These are phyloP conservation scores for Chytriomyces sp. DNA, from an alignment of 192 early-diverging fungal species.

Conservation along the genomic window DNA sequence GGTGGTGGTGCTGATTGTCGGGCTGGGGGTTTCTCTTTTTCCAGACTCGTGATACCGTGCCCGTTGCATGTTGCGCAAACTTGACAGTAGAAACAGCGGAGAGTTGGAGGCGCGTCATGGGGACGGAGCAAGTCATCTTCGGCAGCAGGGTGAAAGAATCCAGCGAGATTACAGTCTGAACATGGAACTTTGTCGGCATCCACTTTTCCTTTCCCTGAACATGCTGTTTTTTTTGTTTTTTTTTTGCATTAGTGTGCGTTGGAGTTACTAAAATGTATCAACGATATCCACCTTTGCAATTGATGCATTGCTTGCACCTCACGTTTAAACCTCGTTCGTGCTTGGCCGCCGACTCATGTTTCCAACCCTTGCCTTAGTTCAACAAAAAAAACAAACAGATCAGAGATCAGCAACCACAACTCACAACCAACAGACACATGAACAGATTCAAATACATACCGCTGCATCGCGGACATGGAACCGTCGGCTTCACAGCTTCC, in stretches of 20 bases:
- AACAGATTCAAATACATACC: slow-evolving; percentile 1
- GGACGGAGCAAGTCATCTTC: slow-evolving; percentile 24
- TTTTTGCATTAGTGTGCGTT: neutral
- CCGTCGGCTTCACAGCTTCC: slow-evolving; percentile 14
- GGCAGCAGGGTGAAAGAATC: slow-evolving; percentile 42
- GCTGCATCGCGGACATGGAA: slow-evolving; percentile 33
- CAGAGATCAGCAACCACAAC: neutral
- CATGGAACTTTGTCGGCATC: slow-evolving; percentile 41
- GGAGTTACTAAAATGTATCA: neutral
- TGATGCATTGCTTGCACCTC: slow-evolving; percentile 42
- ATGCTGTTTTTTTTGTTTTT: slow-evolving; percentile 22
- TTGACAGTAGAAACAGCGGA: slow-evolving; percentile 57
- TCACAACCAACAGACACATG: neutral
- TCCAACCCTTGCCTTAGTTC: slow-evolving; percentile 34
- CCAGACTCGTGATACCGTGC: slow-evolving; percentile 27
- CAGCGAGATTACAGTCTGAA: slow-evolving; percentile 38
- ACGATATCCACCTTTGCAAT: slow-evolving; percentile 41
- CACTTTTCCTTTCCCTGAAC: slow-evolving; percentile 37
- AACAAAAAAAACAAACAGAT: neutral
- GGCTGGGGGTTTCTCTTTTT: neutral
- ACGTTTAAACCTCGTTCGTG: slow-evolving; percentile 38
- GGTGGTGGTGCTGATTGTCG: neutral
- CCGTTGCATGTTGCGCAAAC: slow-evolving; percentile 46
- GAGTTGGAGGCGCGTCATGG: slow-evolving; percentile 48
- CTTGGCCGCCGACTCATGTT: slow-evolving; percentile 42